Base-by-base conservation (phyloP, 2,329 filamentous ascomycete genomes). In the Beauveria bassiana region DNA sequence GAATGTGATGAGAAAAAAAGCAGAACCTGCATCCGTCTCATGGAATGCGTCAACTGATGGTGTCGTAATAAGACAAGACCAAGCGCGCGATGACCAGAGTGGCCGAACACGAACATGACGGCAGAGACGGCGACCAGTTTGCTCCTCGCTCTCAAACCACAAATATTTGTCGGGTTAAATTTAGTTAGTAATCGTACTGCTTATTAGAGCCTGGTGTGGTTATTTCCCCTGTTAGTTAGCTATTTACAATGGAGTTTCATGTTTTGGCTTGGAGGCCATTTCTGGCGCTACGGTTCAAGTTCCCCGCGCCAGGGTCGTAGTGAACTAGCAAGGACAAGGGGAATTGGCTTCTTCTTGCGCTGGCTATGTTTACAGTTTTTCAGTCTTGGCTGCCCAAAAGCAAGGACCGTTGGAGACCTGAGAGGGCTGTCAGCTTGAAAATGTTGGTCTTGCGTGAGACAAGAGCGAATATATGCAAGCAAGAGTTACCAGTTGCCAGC, bases 261-360 rank as follows among this genome's bases (percentile, higher is more conserved):
- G 38, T 24, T 24, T 26, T 45, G 38, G 46, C 47, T 46, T 26
- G 55, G 20, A 60, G 42, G 49, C 58, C 16, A 22, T 20, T 22
- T 28, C 28, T 60, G 53, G 58, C 58, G 58, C 49, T 51, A 47
- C 58, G 58, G 58, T 51, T 60, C n/a, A 20, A 38, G 40, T 54
- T 60, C 58, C 58, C 58, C 58, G 58, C 58, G 58, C 7, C 40
- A 34, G 58, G 38, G 58, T 53, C 42, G 42, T 45, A 22, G 24
- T 18, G 40, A 14, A 8, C 57, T 51, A 59, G 58, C 42, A 53
- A 46, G 57, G 57, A 18, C 12, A 22, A 14, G 46, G 20, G 24
- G 56, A 18, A 58, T 60, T 53, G 40, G 49, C 34, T 53, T 24
- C 24, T 10, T 18, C 7, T 20, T 45, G 40, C 18, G 22, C 34